Base-by-base conservation (phyloP, 2,329 filamentous ascomycete genomes). In the Colletotrichum salicis region DNA sequence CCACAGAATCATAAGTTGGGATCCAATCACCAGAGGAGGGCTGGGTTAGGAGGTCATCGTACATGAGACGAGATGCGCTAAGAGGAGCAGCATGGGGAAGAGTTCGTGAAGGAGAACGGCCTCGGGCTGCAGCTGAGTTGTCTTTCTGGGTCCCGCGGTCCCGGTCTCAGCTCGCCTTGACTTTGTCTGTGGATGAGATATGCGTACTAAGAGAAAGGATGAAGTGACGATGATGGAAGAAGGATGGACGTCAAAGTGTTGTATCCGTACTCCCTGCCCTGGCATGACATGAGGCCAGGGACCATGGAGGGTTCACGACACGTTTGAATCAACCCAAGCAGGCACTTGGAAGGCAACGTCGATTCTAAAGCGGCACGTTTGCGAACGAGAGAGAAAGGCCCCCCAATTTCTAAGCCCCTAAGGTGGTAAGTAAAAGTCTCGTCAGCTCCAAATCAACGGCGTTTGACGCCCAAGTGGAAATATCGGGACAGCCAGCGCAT, bases 71-170 rank as follows among this genome's bases (percentile, higher is more conserved):
- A 45, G 22, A 61, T 58, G 59, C 69, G 64, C 64, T 48, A 67
- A 56, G 31, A 51, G 29, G 29, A 67, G 41, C 19, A 5, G 41
- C 41, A 48, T 41, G 41, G 54, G 45, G 64, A 51, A 41, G 56
- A 60, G 19, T 54, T 67, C 56, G 37, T 71, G 68, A 61, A 62
- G 69, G 69, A 58, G 64, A 58, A 41, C 41, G 52, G 64, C 64
- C 69, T 71, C 58, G 31, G 52, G 68, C 64, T 37, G 45, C 41
- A 33, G 37, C 35, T 51, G 56, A 15, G 45, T 24, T 48, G 29
- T 52, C 59, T 10, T 19, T 19, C 19, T 22, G 31, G 51, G 11
- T 19, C 51, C 22, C n/a, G 15, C 33, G 31, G 45, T 41, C 51
- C 59, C 31, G 27, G 27, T 52, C 35, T 29, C 27, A 45, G 45